phyloP scores from a whole-genome alignment of 2,329 filamentous ascomycete species.

The Fusarium sp. region DNA sequence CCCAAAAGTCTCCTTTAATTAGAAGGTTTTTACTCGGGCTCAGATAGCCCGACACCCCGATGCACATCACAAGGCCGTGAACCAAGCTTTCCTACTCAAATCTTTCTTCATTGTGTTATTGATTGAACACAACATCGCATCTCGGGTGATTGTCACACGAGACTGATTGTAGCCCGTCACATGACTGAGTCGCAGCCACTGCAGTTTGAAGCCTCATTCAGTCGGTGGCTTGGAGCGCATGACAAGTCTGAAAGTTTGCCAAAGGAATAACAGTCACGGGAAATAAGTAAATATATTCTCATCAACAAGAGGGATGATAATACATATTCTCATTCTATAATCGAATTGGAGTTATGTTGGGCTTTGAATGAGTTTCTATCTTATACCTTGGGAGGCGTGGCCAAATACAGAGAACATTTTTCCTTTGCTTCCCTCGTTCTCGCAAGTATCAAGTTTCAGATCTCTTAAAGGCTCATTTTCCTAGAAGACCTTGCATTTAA shows the following conservation, averaged over 20 bases:
- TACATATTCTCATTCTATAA: fast-evolving
- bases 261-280: background rate
- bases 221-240: background rate
- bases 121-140: fast-evolving
- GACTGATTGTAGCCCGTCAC: too few relatives aligned
- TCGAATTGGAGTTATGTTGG: too few relatives aligned
- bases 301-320: fast-evolving
- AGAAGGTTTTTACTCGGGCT: background rate
- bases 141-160: background rate
- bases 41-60: background rate
- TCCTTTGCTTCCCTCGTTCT: background rate
- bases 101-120: background rate
- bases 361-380: too few relatives aligned
- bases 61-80: background rate
- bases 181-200: background rate
- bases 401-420: background rate
- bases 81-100: fast-evolving
- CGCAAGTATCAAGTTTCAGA: too few relatives aligned
- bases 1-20: background rate
- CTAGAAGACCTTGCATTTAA: fast-evolving
- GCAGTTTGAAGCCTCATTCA: background rate
- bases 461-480: fast-evolving
- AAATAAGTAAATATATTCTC: background rate
- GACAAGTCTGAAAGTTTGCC: background rate
- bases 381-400: fast-evolving